Evolutionary conservation across 257 asterid species (phyloP), one percentile per base, ranked within the genome.

Genomic region (Nyctanthes arbortristis): DNA sequence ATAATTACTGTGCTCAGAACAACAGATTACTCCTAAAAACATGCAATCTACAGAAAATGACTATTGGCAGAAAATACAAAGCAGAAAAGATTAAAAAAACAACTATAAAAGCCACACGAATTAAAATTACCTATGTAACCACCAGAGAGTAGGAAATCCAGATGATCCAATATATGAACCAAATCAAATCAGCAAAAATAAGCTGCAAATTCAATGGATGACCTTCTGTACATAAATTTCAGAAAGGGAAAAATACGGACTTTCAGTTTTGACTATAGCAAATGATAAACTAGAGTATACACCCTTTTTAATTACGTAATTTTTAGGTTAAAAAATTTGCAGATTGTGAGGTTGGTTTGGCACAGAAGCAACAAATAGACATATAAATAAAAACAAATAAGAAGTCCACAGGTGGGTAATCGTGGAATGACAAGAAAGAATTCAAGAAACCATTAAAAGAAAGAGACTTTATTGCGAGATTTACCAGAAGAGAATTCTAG

Each of bases 291-390:
- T 65, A 75, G 77, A 47, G 49, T 43, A 39, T 64, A 79, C 13
- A 73, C 73, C 69, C 35, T 58, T 70, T 77, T 72, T n/a, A n/a
- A 33, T 67, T 68, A 28, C 11, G 20, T 67, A 40, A 25, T 60
- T 60, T 71, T 78, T 36, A 12, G 40, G 67, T 20, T 77, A 75
- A 78, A 78, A 20, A 64, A 27, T 57, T n/a, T 22, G 30, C 65
- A 57, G 37, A 30, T 63, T 75, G 30, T 55, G 24, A 66, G 67
- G 74, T 75, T 62, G 77, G 86, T 78, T 83, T 45, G 90, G 90
- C 73, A 71, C 58, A 63, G 78, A 68, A 81, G 87, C 90, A 84
- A 67, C 78, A 60, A 70, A 8, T 29, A 65, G 61, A 66, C 55
- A 56, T n/a, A n/a, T n/a, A n/a, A n/a, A n/a, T n/a, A n/a, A n/a